phyloP scores from a whole-genome alignment of 768 basidiomycete species.

The Daedaleopsis nitida region DNA sequence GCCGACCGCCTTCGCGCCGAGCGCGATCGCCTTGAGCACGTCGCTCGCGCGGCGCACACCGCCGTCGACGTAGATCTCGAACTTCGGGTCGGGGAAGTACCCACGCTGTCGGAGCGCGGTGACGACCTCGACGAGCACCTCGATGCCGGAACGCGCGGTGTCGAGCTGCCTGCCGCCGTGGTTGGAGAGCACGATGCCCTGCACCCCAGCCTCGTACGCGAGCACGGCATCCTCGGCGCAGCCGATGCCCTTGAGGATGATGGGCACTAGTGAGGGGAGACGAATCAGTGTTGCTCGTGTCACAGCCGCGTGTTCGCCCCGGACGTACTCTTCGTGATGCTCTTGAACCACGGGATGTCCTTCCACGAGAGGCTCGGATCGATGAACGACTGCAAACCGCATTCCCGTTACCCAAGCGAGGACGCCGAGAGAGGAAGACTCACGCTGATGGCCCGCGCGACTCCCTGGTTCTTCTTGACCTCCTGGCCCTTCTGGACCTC shows the following conservation, averaged over 20 bases:
- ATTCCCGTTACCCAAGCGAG: conserved; percentile 25
- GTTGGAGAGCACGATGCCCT: conserved; percentile 84
- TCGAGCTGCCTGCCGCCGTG: conserved; percentile 74
- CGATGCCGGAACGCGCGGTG: conserved; percentile 84
- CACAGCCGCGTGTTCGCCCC: conserved; percentile 7
- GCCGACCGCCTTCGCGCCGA: conserved; percentile 85
- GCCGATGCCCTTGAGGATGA: conserved; percentile 86
- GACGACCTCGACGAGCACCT: conserved; percentile 89
- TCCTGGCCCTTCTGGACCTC: conserved; percentile 49
- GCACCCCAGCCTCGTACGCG: conserved; percentile 75
- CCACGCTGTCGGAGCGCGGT: conserved; percentile 64
- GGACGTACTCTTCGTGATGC: conserved; percentile 53
- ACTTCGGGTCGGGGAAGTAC: conserved; percentile 70
- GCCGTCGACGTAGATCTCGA: conserved; percentile 88
- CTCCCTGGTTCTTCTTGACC: conserved; percentile 52
- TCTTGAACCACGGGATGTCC: conserved; percentile 69
- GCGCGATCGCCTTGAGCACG: conserved; percentile 81
- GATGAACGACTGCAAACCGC: conserved; percentile 74
- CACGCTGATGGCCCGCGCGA: conserved; percentile 91
- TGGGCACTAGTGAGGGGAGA: conserved; percentile 60
- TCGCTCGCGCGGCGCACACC: conserved; percentile 89
- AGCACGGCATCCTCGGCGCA: conserved; percentile 85
- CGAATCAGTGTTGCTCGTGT: not conserved
- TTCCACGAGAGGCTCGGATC: conserved; percentile 89
- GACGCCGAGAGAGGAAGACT: conserved; percentile 26